These are phyloP conservation scores for Carex pumila DNA, from an alignment of 176 grass and related monocot genomes.

Conservation along the genomic window DNA sequence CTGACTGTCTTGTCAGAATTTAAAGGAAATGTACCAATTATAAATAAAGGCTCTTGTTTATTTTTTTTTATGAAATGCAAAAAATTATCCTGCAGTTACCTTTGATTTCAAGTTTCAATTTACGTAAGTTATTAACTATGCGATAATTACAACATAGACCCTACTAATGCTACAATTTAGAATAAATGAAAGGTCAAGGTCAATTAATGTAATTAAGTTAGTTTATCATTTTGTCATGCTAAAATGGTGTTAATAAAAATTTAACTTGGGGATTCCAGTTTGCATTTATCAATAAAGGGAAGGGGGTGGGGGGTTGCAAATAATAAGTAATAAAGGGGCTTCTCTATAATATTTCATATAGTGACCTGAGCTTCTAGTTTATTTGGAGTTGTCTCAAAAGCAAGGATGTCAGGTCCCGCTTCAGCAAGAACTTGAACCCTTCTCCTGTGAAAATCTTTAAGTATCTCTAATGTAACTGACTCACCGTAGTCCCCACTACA, in stretches of 20 bases:
- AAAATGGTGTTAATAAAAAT: background rate
- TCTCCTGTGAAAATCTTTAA: conserved; percentile 85
- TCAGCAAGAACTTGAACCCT: conserved; percentile 76
- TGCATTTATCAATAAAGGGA: background rate
- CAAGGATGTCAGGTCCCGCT: conserved; percentile 72
- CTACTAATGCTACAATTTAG: background rate
- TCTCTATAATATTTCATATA: background rate
- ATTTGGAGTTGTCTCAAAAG: conserved; percentile 95
- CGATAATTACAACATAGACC: background rate
- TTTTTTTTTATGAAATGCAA: background rate
- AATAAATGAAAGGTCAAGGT: background rate
- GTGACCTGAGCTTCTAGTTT: conserved; percentile 90
- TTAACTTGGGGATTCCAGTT: background rate
- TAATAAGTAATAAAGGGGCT: background rate
- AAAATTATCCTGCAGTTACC: background rate
- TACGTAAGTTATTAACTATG: background rate
- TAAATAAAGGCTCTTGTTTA: background rate
- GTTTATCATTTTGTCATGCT: background rate
- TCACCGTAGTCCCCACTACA: conserved; percentile 81
- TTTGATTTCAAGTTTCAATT: background rate
- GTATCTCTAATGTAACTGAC: conserved; percentile 45
- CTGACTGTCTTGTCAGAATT: background rate
- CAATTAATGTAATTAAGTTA: background rate
- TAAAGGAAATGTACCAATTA: no score
- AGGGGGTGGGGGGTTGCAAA: background rate